Conservation (phyloP, 1,139 yeast genomes). For the Yamadazyma pseudoaaseri region DNA sequence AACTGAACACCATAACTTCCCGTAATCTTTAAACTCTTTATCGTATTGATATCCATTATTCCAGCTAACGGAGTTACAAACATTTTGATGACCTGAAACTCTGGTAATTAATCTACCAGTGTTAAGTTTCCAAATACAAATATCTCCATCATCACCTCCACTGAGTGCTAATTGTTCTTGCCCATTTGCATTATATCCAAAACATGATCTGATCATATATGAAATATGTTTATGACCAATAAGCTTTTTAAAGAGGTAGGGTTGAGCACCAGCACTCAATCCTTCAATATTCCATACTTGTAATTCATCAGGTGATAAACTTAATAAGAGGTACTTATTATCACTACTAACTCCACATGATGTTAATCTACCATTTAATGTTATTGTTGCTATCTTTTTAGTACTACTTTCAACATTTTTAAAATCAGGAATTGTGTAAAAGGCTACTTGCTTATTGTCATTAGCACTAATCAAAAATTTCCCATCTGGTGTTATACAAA, state of each 20-base stretch:
- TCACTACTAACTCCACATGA: conserved; percentile 40
- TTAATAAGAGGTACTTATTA: conserved; percentile 56
- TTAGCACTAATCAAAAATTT: conserved; percentile 61
- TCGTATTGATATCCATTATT: conserved; percentile 32
- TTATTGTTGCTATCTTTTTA: conserved; percentile 31
- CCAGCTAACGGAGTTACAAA: conserved; percentile 81
- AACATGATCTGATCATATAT: conserved; percentile 73
- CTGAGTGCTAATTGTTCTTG: conserved; percentile 70
- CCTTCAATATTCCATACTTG: conserved; percentile 67
- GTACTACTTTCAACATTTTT: conserved; percentile 36
- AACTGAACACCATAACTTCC: conserved; percentile 72
- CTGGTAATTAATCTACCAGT: conserved; percentile 68
- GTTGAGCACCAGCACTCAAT: conserved; percentile 20
- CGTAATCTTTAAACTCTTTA: conserved; percentile 32
- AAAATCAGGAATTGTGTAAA: conserved; percentile 44
- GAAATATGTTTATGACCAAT: conserved; percentile 72
- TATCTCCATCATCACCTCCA: conserved; percentile 81
- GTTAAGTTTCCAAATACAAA: conserved; percentile 78
- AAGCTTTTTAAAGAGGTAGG: conserved; percentile 56
- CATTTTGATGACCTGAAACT: conserved; percentile 60
- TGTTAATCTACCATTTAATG: conserved; percentile 36
- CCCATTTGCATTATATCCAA: conserved; percentile 53
- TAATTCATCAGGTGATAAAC: conserved; percentile 73
- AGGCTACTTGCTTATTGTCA: conserved; percentile 55
- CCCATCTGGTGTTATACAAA: conserved; percentile 64